These are phyloP conservation scores for Aspergillus steynii DNA, from an alignment of 495 filamentous ascomycete species.

Conservation along the genomic window DNA sequence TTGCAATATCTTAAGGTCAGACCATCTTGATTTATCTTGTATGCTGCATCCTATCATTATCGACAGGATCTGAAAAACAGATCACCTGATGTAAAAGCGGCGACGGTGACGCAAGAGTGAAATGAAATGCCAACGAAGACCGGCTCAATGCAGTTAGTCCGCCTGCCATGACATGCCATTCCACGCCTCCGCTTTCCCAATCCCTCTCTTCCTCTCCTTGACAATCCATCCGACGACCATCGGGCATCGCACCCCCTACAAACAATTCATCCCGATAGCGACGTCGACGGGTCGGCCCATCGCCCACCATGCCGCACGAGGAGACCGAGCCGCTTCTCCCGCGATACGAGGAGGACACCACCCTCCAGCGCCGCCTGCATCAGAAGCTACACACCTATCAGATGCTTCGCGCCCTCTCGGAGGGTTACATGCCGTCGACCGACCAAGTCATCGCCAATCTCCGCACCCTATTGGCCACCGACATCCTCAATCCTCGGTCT, in stretches of 20 bases:
- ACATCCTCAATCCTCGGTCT: constrained; percentile 75
- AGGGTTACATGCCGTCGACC: constrained; percentile 90
- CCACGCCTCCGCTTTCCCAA: background rate
- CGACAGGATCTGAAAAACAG: background rate
- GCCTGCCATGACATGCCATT: background rate
- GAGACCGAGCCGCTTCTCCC: constrained; percentile 80
- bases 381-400: constrained; percentile 91
- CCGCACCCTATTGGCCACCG: constrained; percentile 73
- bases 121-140: constrained; percentile 4
- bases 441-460: constrained; percentile 83
- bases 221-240: background rate
- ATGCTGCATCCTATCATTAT: background rate
- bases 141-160: background rate
- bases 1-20: too few relatives aligned
- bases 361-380: constrained; percentile 71
- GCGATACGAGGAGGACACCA: constrained; percentile 80
- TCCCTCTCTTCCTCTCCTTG: background rate
- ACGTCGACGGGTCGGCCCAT: background rate
- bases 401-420: constrained; percentile 78
- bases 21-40: too few relatives aligned
- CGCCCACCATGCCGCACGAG: constrained; percentile 49
- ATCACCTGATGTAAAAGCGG: constrained; percentile 14
- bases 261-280: background rate
- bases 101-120: constrained; percentile 15
- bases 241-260: background rate